A percentile compares a stretch with the other conserved stretches of the same genome.
Conservation (phyloP, 345 rosid genomes). For the Arabis alpina region DNA sequence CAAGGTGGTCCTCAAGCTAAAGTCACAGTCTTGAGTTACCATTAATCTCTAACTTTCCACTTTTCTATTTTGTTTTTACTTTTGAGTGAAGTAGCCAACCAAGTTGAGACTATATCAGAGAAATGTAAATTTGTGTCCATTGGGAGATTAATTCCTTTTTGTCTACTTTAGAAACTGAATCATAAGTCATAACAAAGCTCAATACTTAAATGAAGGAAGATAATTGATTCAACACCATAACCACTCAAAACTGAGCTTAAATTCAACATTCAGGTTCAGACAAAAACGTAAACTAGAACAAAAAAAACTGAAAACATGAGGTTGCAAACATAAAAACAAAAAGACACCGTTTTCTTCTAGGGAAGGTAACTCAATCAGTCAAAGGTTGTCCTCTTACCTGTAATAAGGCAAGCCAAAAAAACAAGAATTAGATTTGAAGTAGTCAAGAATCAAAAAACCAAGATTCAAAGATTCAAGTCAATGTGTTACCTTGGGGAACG, state of each 20-base stretch:
- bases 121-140: slow-evolving; percentile 38
- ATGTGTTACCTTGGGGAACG: slow-evolving; percentile 31
- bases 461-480: not conserved
- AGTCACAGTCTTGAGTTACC: slow-evolving; percentile 61
- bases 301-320: slow-evolving; percentile 17
- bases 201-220: not conserved
- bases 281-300: slow-evolving; percentile 33
- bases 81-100: slow-evolving; percentile 23
- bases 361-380: slow-evolving; percentile 38
- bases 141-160: not conserved
- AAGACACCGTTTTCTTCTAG: slow-evolving; percentile 20
- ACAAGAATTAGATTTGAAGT: not conserved
- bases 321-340: not conserved
- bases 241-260: slow-evolving; percentile 17
- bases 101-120: slow-evolving; percentile 32
- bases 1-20: slow-evolving; percentile 87
- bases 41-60: slow-evolving; percentile 20
- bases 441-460: not conserved
- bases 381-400: slow-evolving; percentile 53
- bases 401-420: not conserved
- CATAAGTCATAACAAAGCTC: too few species aligned
- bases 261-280: slow-evolving; percentile 19
- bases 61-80: not conserved
- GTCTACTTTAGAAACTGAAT: not conserved
- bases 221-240: slow-evolving; percentile 18